Conservation (phyloP, 768 basidiomycete species). For the Tulasnella sp. region DNA sequence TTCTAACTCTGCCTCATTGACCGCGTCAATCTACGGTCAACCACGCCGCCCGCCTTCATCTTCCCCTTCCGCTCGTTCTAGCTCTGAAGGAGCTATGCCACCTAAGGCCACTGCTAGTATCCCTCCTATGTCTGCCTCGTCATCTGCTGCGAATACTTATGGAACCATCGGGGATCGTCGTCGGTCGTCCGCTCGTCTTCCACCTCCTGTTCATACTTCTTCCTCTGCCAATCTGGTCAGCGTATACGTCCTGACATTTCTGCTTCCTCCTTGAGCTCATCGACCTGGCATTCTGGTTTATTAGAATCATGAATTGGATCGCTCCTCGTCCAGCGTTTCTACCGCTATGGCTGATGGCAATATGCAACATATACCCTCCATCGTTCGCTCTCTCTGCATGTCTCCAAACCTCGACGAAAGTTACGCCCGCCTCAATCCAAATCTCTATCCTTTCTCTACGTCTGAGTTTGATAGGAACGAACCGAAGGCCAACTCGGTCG, state of each 20-base stretch:
- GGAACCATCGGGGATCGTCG: background rate
- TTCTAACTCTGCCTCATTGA: background rate
- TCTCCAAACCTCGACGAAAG: slow-evolving; percentile 23
- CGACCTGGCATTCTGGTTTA: background rate
- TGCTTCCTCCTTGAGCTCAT: background rate
- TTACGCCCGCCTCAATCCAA: slow-evolving; percentile 20
- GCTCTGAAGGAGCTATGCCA: background rate
- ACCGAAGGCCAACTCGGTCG: background rate
- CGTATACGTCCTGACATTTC: background rate
- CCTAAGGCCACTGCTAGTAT: too few relatives aligned
- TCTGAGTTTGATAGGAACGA: background rate
- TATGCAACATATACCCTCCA: background rate
- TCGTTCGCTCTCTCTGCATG: slow-evolving; percentile 24
- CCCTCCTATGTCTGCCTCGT: background rate
- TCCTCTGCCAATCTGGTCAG: background rate
- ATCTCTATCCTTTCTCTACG: background rate
- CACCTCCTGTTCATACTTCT: background rate
- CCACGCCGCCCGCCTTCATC: background rate
- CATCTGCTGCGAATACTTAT: background rate
- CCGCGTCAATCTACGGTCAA: background rate
- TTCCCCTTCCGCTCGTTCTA: background rate
- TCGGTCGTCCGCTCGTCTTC: background rate
- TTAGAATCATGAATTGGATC: background rate
- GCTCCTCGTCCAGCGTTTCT: background rate
- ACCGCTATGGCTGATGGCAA: background rate